A percentile compares a stretch with the other conserved stretches of the same genome.
Conservation (phyloP, 441 rosid genomes). For the Eugenia klotzschiana region DNA sequence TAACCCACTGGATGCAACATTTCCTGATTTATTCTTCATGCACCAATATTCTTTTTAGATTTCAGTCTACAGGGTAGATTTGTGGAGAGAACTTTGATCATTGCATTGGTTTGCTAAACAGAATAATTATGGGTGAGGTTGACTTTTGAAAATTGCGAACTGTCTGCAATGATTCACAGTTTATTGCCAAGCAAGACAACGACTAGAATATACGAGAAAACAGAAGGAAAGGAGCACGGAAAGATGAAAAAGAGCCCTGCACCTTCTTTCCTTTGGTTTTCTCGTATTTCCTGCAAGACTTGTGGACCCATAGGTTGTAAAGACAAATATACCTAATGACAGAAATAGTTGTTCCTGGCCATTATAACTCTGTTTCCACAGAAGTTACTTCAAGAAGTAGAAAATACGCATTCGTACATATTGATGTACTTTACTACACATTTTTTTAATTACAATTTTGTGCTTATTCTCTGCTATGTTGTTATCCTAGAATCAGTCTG, state of each 20-base stretch:
- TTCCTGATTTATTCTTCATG: not conserved
- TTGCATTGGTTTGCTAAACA: not conserved
- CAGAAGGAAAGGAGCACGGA: not conserved
- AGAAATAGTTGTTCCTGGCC: not conserved
- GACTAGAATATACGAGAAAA: not conserved
- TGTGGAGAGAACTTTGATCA: not conserved
- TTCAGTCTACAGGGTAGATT: not conserved
- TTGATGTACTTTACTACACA: not conserved
- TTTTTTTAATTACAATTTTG: not conserved
- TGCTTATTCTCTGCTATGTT: not conserved
- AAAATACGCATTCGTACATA: not conserved
- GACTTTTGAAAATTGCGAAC: not conserved
- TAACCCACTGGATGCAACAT: not conserved
- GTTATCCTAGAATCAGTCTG: conserved; percentile 22
- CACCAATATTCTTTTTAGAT: not conserved
- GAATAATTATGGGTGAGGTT: not conserved
- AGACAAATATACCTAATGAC: not conserved
- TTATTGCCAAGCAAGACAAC: not conserved
- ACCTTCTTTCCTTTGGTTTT: not conserved
- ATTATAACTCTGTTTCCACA: not conserved
- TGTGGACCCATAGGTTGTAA: not conserved
- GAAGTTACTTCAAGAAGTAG: not conserved
- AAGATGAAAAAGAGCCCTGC: not conserved
- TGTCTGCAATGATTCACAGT: not conserved
- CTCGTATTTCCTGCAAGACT: not conserved